Evolutionary conservation across 176 grass and related monocot genomes (phyloP).

Genomic region (Sorghum bicolor): DNA sequence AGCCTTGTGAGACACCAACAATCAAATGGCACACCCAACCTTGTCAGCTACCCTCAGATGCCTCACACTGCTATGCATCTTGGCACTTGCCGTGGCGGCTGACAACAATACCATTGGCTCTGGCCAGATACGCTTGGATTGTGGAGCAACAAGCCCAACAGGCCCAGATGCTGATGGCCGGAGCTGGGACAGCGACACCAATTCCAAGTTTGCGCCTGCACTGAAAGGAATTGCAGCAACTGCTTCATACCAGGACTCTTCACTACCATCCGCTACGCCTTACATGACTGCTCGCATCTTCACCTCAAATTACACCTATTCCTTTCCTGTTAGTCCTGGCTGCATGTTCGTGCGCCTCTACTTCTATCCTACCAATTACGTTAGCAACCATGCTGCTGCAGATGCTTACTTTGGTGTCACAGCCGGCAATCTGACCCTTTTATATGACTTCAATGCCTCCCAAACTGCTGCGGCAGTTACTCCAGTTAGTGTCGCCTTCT

Average conservation of each 20-base stretch:
- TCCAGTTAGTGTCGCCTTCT: background rate
- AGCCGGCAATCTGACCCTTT: background rate
- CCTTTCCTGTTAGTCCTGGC: background rate
- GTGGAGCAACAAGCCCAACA: background rate
- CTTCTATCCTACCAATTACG: background rate
- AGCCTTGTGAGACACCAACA: background rate
- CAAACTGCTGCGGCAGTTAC: background rate
- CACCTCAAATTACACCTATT: background rate
- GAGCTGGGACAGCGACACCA: background rate
- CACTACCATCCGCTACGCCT: background rate
- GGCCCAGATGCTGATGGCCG: background rate
- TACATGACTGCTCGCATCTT: background rate
- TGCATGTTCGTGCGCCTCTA: background rate
- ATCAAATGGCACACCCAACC: background rate
- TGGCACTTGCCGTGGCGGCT: background rate
- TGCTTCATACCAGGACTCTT: background rate
- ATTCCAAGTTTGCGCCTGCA: background rate
- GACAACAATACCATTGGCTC: slow-evolving; percentile 25
- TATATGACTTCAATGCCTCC: background rate
- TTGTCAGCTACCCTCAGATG: slow-evolving; percentile 8
- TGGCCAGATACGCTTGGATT: background rate
- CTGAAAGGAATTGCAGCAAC: background rate
- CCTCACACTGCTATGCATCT: slow-evolving; percentile 14
- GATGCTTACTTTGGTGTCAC: background rate
- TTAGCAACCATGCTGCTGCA: background rate